Evolutionary conservation across 2,329 filamentous ascomycete species (phyloP).

Genomic region (Ascochyta pisi): DNA sequence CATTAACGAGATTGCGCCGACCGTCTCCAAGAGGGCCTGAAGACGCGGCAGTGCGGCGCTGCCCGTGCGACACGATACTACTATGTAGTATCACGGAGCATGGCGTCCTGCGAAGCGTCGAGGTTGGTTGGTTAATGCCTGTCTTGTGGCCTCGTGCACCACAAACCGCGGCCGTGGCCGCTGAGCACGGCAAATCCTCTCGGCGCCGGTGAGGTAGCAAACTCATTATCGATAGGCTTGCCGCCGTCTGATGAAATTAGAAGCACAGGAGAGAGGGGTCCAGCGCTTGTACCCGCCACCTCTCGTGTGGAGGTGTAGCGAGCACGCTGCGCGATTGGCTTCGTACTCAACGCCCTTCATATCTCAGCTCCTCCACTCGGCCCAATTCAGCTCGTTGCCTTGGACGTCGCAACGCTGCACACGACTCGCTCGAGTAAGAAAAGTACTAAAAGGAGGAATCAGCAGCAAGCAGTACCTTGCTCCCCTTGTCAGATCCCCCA

Average conservation of each 20-base stretch:
- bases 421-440: background rate
- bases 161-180: background rate
- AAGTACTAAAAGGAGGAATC: background rate
- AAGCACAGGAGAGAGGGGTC: background rate
- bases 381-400: background rate
- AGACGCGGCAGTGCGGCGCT: slow-evolving; percentile 16
- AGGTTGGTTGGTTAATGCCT: background rate
- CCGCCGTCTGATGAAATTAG: slow-evolving; percentile 2
- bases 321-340: slow-evolving; percentile 5
- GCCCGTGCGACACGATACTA: slow-evolving; percentile 8
- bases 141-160: slow-evolving; percentile 10
- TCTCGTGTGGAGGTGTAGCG: slow-evolving; percentile 4
- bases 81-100: background rate
- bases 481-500: slow-evolving; percentile 6
- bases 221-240: slow-evolving; percentile 12
- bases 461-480: background rate
- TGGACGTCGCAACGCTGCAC: background rate
- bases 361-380: background rate
- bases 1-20: slow-evolving; percentile 15
- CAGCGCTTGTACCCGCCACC: slow-evolving; percentile 11
- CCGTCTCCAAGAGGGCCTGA: slow-evolving; percentile 12
- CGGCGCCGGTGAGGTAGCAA: slow-evolving; percentile 1
- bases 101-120: slow-evolving; percentile 5
- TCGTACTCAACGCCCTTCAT: background rate
- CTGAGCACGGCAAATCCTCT: no score